Evolutionary conservation across 306 rosid species (phyloP).

Genomic region (Dalbergia cultrata): DNA sequence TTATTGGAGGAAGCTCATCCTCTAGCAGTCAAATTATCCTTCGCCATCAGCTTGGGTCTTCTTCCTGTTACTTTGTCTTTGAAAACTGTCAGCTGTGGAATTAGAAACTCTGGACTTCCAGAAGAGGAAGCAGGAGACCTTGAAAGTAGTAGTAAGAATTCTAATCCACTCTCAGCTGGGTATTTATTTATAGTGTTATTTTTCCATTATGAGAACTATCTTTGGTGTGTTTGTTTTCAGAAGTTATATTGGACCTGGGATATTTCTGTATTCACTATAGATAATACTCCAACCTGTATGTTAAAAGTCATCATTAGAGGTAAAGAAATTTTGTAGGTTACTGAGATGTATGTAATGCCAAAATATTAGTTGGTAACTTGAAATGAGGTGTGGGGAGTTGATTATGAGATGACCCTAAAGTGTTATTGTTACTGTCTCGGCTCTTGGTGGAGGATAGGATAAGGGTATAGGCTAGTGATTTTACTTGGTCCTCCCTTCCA

Average conservation of each 20-base stretch:
- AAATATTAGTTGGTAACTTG: constrained; percentile 6
- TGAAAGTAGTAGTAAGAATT: constrained; percentile 79
- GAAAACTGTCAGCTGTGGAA: constrained; percentile 88
- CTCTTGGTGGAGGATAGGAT: no score
- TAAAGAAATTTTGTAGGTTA: constrained; percentile 2
- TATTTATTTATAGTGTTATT: constrained; percentile 37
- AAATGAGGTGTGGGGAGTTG: neutral
- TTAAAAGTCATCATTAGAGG: neutral
- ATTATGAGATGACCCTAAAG: constrained; percentile 5
- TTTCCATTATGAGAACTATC: constrained; percentile 16
- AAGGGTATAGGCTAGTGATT: no score
- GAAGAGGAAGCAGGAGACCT: constrained; percentile 81
- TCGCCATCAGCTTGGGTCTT: constrained; percentile 88
- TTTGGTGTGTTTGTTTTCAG: constrained; percentile 36
- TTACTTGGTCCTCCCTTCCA: no score
- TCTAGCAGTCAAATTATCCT: constrained; percentile 81
- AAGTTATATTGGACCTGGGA: neutral
- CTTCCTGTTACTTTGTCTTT: constrained; percentile 85
- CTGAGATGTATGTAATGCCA: constrained; percentile 13
- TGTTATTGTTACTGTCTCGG: neutral
- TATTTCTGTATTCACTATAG: constrained; percentile 31
- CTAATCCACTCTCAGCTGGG: constrained; percentile 35
- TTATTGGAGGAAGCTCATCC: constrained; percentile 90
- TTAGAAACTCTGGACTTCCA: constrained; percentile 76
- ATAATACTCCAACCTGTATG: constrained; percentile 19